These are phyloP conservation scores for Penicillium sp. DNA, from an alignment of 2,329 filamentous ascomycete genomes.

Conservation along the genomic window DNA sequence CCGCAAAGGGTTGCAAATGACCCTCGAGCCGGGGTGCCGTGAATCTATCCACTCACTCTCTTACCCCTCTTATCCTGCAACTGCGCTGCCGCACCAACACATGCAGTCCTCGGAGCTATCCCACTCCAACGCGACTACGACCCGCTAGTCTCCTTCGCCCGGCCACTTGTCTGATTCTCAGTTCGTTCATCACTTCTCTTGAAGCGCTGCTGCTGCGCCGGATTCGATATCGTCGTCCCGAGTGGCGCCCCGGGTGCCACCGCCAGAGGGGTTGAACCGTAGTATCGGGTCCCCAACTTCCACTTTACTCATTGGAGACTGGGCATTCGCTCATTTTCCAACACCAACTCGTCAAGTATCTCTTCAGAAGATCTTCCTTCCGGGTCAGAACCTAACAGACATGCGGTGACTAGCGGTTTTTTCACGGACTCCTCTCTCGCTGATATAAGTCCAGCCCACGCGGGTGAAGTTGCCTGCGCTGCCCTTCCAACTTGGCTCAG, in stretches of 20 bases:
- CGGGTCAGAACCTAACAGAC: slow-evolving; percentile 11
- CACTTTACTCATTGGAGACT: slow-evolving; percentile 12
- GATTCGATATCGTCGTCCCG: slow-evolving; percentile 10
- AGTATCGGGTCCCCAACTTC: slow-evolving; percentile 24
- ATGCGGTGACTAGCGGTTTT: slow-evolving; percentile 21
- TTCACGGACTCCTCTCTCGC: slow-evolving; percentile 13
- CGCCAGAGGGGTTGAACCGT: slow-evolving; percentile 29
- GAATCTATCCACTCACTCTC: slow-evolving; percentile 5
- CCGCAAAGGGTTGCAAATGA: slow-evolving; percentile 13
- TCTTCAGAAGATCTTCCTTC: slow-evolving; percentile 21
- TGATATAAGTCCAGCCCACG: slow-evolving; percentile 28
- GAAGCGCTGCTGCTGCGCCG: slow-evolving; percentile 19
- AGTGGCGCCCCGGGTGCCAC: slow-evolving; percentile 13
- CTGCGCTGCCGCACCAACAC: slow-evolving; percentile 6
- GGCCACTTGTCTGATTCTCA: slow-evolving; percentile 11
- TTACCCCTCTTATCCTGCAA: slow-evolving; percentile 17
- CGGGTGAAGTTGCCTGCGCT: slow-evolving; percentile 8
- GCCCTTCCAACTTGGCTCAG: slow-evolving; percentile 4
- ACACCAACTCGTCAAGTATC: slow-evolving; percentile 11
- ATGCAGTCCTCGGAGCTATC: slow-evolving; percentile 16
- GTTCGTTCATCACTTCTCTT: slow-evolving; percentile 8
- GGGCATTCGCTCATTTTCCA: slow-evolving; percentile 13
- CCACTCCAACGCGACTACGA: slow-evolving; percentile 8
- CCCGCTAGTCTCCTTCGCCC: slow-evolving; percentile 5
- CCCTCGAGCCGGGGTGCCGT: slow-evolving; percentile 6